phyloP scores from a whole-genome alignment of 768 basidiomycete genomes.

The Kockovaella imperatae region DNA sequence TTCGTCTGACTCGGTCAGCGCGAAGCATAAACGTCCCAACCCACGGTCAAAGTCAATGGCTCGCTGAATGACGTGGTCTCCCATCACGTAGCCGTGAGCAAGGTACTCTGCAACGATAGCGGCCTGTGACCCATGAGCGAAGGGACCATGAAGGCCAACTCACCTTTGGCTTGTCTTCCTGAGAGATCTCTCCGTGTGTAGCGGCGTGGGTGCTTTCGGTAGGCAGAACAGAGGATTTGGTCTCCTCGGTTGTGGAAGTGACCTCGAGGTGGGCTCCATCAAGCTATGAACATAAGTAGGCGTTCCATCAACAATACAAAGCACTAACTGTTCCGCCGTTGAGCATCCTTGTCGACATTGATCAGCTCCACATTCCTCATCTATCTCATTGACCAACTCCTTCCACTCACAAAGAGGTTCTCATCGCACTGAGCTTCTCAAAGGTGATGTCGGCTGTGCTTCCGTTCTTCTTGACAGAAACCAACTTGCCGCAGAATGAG shows the following conservation, averaged over 20 bases:
- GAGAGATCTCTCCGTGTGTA: constrained; percentile 50
- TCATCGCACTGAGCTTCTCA: constrained; percentile 53
- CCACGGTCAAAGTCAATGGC: constrained; percentile 48
- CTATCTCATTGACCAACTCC: not conserved
- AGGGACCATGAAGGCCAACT: not conserved
- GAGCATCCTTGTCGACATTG: constrained; percentile 45
- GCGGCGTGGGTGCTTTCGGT: constrained; percentile 35
- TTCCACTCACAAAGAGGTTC: constrained; percentile 21
- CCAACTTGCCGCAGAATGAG: constrained; percentile 73
- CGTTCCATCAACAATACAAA: not conserved
- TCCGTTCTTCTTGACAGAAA: constrained; percentile 43
- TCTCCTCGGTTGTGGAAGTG: constrained; percentile 55
- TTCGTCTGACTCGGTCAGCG: constrained; percentile 52
- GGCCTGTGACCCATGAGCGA: constrained; percentile 12
- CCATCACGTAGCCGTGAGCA: constrained; percentile 75
- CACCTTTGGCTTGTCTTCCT: constrained; percentile 73
- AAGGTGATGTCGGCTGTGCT: constrained; percentile 64
- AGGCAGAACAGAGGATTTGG: constrained; percentile 39
- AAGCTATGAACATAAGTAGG: constrained; percentile 45
- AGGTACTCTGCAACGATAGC: constrained; percentile 87
- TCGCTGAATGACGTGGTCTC: constrained; percentile 63
- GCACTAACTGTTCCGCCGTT: constrained; percentile 43
- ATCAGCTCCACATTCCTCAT: not conserved
- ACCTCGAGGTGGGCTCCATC: constrained; percentile 65
- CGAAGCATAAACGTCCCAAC: constrained; percentile 6